Percentiles rank a stretch among this genome's conserved stretches.
These are phyloP conservation scores for Neopestalotiopsis clavispora DNA, from an alignment of 2,329 filamentous ascomycete species.

Conservation along the genomic window DNA sequence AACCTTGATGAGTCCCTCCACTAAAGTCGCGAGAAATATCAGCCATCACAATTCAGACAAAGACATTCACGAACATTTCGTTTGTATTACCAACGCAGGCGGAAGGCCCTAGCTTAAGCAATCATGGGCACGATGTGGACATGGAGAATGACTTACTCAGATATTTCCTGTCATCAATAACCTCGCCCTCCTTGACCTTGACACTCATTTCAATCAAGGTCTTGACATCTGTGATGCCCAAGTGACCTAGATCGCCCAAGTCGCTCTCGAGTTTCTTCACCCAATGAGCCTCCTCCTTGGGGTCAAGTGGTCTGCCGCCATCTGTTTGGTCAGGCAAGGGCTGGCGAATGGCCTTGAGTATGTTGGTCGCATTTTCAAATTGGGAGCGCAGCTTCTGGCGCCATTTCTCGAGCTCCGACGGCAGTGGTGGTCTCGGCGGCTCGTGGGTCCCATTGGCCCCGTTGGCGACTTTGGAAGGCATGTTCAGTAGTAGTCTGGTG, in stretches of 20 bases:
- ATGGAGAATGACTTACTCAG: not conserved
- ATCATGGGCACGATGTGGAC: not conserved
- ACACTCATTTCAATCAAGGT: conserved; percentile 6
- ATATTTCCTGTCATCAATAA: conserved; percentile 1
- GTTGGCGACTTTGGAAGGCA: not conserved
- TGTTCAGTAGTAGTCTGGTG: not conserved
- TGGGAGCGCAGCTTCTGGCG: not conserved
- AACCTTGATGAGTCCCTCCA: conserved; percentile 5
- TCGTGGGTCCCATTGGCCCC: not conserved
- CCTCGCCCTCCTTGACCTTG: not conserved
- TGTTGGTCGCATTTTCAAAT: not conserved
- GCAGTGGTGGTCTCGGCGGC: not conserved
- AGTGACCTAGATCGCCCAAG: not conserved
- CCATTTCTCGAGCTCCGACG: conserved; percentile 2
- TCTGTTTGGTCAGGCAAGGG: not conserved
- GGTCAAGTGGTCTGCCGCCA: conserved; percentile 3
- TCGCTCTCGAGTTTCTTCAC: conserved; percentile 6
- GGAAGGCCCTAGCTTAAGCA: not conserved
- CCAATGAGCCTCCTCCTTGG: conserved; percentile 2
- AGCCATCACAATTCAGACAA: not conserved
- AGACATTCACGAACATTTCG: not conserved
- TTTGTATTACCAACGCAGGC: not conserved
- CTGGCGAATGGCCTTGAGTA: not conserved
- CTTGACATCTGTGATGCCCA: conserved; percentile 2
- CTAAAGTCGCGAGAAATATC: not conserved